Evolutionary conservation across 225 moss, liverwort and hornwort genomes (phyloP), one percentile per base, ranked within the genome.

Genomic region (Bryum argenteum): DNA sequence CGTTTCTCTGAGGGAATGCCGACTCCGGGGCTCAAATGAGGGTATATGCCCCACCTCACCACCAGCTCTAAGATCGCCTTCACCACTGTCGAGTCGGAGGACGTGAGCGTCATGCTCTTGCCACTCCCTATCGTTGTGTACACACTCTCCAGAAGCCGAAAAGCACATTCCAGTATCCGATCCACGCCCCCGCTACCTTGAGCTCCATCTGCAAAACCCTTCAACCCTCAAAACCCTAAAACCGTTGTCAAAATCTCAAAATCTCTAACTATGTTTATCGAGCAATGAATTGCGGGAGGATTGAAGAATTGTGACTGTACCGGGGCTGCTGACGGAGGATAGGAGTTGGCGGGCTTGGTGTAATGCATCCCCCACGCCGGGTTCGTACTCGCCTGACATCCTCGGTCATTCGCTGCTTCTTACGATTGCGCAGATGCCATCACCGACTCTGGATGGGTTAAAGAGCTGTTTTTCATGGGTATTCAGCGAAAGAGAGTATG

Each of bases 1-100:
- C 95, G 75, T 64, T 83, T 89, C 9, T 77, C 83, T 71, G 90
- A 66, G 11, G 90, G 90, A 51, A 90, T 89, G 70, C 92, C 90
- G 56, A 95, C 90, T 28, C 92, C 92, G 62, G 80, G 76, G 72
- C 87, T 90, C 71, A 95, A 75, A 58, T 87, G 73, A 17, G 95
- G 89, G 61, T 89, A 92, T 37, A 95, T 86, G 26, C 90, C 90
- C 82, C 89, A 86, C 76, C 95, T 65, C 19, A 92, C 95, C 58
- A 95, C 79, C 1, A 92, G 81, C 80, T 95, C 95, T 44, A 90
- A 78, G 38, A 87, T 82, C 10, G 92, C 95, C 78, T 95, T 95
- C 44, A 90, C 89, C 60, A 92, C 89, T 8, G 87, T 85, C 70
- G 90, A 89, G 64, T 92, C 88, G 4, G 86, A 75, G 61, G 86